phyloP scores from a whole-genome alignment of 306 rosid species.

The Pterocarpus santalinus region DNA sequence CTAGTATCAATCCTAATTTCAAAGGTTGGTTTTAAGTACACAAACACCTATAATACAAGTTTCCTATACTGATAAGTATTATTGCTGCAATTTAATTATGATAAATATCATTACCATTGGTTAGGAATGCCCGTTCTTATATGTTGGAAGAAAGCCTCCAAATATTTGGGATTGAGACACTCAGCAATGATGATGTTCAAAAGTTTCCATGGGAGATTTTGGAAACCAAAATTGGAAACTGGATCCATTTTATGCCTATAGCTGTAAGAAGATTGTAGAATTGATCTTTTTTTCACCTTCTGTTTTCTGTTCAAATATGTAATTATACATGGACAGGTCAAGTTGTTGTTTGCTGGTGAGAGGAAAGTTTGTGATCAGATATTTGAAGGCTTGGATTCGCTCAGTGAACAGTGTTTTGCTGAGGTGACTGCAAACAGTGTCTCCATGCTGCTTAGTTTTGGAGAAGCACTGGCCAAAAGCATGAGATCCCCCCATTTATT shows the following conservation, averaged over 20 bases:
- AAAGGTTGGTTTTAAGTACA: background rate
- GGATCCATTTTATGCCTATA: constrained; percentile 99
- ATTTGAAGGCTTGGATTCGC: constrained; percentile 88
- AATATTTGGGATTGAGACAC: constrained; percentile 95
- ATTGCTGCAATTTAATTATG: constrained; percentile 19
- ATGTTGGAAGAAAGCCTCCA: constrained; percentile 93
- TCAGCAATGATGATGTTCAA: constrained; percentile 95
- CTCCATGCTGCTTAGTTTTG: constrained; percentile 88
- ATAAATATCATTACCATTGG: constrained; percentile 37
- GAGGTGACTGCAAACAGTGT: constrained; percentile 95
- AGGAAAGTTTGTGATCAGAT: constrained; percentile 90
- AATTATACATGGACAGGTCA: constrained; percentile 70
- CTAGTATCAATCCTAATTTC: background rate
- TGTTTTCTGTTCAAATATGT: constrained; percentile 24
- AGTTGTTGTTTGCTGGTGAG: constrained; percentile 95
- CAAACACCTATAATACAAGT: background rate
- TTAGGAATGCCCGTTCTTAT: constrained; percentile 81
- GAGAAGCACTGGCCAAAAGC: constrained; percentile 98
- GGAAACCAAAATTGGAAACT: constrained; percentile 98
- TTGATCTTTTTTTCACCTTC: constrained; percentile 17
- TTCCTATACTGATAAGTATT: constrained; percentile 3
- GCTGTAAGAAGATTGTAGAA: constrained; percentile 72
- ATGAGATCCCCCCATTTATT: constrained; percentile 98
- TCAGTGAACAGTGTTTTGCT: constrained; percentile 89
- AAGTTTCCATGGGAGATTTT: constrained; percentile 97